Conservation (phyloP, 177 flowering plant species). For the Tripterygium wilfordii region DNA sequence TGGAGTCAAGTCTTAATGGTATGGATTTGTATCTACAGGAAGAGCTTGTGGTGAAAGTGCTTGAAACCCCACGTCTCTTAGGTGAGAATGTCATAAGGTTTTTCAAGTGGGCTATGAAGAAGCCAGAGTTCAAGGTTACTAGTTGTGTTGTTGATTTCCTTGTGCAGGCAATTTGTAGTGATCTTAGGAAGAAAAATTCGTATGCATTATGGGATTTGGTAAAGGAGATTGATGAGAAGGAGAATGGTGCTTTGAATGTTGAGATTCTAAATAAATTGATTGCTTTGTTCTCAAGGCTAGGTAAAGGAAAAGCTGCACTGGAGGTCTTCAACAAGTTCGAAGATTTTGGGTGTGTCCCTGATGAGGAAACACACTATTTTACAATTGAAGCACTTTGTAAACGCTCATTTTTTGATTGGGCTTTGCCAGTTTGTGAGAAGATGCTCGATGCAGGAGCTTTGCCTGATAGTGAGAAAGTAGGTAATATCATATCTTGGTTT, state of each 20-base stretch:
- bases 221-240: slow-evolving; percentile 57
- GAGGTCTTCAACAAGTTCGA: slow-evolving; percentile 70
- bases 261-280: slow-evolving; percentile 60
- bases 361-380: slow-evolving; percentile 57
- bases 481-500: slow-evolving; percentile 51
- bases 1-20: slow-evolving; percentile 41
- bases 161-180: slow-evolving; percentile 29
- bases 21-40: slow-evolving; percentile 41
- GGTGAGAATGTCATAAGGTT: slow-evolving; percentile 58
- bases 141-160: slow-evolving; percentile 33
- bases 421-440: slow-evolving; percentile 56
- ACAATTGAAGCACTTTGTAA: slow-evolving; percentile 67
- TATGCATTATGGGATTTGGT: slow-evolving; percentile 81
- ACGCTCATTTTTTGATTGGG: slow-evolving; percentile 51
- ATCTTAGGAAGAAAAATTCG: slow-evolving; percentile 31
- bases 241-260: slow-evolving; percentile 34
- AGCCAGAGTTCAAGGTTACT: slow-evolving; percentile 21
- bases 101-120: slow-evolving; percentile 46
- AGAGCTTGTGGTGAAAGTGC: slow-evolving; percentile 48
- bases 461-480: slow-evolving; percentile 52
- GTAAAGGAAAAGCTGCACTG: slow-evolving; percentile 67
- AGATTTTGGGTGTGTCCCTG: slow-evolving; percentile 49
- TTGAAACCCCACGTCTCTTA: slow-evolving; percentile 44
- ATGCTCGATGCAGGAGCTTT: slow-evolving; percentile 57
- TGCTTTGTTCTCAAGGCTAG: slow-evolving; percentile 44